Base-by-base conservation (phyloP, 73 alveolate genomes). In the Durusdinium trenchii region DNA sequence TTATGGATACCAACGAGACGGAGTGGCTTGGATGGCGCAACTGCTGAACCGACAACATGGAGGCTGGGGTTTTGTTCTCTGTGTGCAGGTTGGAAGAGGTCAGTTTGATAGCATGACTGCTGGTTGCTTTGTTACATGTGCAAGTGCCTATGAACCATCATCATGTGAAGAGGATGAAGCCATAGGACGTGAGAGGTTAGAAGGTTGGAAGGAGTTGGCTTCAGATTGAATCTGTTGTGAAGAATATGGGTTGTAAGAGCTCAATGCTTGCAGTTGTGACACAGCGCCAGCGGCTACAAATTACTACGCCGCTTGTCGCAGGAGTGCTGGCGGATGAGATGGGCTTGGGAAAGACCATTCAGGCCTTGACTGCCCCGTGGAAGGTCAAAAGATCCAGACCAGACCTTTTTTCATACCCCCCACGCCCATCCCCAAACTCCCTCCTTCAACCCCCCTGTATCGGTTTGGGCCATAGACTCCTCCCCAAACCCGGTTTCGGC, bases 311-410 rank as follows among this genome's bases (percentile, higher is more conserved):
- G n/a, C n/a, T n/a, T n/a, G n/a, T 14, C 28, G 28, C 91, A 86
- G 99, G 99, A 5, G 95, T 94, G n/a, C 95, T 94, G 75, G 99
- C 99, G 18, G 99, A 94, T 52, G 99, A 94, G 57, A 94, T 94
- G 99, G 99, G 99, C 73, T 75, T 94, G 47, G 99, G 99, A n/a
- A 94, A 94, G 89, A 94, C 99, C 10, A 73, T 94, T 64, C 99
- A 94, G 99, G 99, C 35, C 51, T 79, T 2, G 69, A 42, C 42
- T 3, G 67, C 5, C 69, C n/a, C 46, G 30, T 0, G 71, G 26
- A 12, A 28, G 81, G 46, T 67, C 46, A 3, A 45, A 20, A 28
- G 43, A 38, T 64, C n/a, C n/a, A n/a, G n/a, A n/a, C n/a, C n/a
- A n/a, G n/a, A n/a, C n/a, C n/a, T n/a, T n/a, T n/a, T n/a, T n/a